A percentile compares a stretch with the other conserved stretches of the same genome.
phyloP scores from a whole-genome alignment of 2,329 filamentous ascomycete species.

The Venturia aucupariae region DNA sequence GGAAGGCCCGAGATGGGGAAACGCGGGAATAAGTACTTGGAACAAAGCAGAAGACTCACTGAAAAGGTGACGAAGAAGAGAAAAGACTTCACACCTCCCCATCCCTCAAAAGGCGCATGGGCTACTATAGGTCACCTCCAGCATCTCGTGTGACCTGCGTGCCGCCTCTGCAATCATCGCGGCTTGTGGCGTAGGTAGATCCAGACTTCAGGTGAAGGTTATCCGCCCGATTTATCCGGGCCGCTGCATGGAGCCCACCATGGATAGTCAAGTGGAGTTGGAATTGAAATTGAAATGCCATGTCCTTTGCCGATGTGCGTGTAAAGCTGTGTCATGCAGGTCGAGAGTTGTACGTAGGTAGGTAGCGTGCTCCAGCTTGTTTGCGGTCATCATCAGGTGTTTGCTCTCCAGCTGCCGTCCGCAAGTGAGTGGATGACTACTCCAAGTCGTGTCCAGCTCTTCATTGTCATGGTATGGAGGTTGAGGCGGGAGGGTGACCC shows the following conservation, averaged over 20 bases:
- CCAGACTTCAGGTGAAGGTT: neutral
- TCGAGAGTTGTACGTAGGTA: neutral
- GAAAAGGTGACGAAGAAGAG: neutral
- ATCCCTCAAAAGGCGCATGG: neutral
- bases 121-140: neutral
- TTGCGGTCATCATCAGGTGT: neutral
- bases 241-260: too few species aligned
- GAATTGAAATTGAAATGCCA: too few species aligned
- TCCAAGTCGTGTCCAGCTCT: too few species aligned
- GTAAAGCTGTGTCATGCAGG: too few species aligned
- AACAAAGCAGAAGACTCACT: neutral
- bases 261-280: neutral
- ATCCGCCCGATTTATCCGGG: conserved; percentile 1
- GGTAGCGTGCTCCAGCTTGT: neutral
- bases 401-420: too few species aligned
- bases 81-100: neutral
- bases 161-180: neutral
- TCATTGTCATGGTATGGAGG: too few species aligned
- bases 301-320: too few species aligned
- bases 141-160: neutral
- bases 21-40: too few species aligned
- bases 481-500: too few species aligned
- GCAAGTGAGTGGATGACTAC: too few species aligned
- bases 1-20: too few species aligned
- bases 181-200: neutral